Conservation (phyloP, 1,139 yeast genomes). For the Pichia sp. region DNA sequence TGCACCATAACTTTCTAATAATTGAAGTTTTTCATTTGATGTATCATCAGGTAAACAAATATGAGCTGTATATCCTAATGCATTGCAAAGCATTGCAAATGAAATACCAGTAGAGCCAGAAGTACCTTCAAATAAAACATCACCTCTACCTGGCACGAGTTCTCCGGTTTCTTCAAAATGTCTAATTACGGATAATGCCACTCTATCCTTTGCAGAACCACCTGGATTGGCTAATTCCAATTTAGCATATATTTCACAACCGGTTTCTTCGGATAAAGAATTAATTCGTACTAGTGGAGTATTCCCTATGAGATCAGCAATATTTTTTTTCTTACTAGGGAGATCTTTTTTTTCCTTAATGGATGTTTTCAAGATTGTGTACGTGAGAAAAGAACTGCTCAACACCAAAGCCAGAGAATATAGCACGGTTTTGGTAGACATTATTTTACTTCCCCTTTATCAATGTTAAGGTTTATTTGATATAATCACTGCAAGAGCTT, state of each 20-base stretch:
- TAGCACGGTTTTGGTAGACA: background rate
- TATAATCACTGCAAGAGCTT: no score
- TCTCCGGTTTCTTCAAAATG: slow-evolving; percentile 58
- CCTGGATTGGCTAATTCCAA: slow-evolving; percentile 86
- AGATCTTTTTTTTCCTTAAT: background rate
- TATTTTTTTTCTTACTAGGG: slow-evolving; percentile 7
- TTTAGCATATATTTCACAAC: slow-evolving; percentile 81
- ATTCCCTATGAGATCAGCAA: slow-evolving; percentile 73
- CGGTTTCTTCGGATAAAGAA: slow-evolving; percentile 69
- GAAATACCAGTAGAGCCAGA: slow-evolving; percentile 96
- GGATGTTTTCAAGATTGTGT: background rate
- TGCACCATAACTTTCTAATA: slow-evolving; percentile 74
- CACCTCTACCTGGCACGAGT: slow-evolving; percentile 52
- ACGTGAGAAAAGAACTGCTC: slow-evolving; percentile 7
- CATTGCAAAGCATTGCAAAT: slow-evolving; percentile 78
- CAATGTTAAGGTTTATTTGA: no score
- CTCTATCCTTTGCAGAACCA: slow-evolving; percentile 93
- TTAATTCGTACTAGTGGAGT: slow-evolving; percentile 79
- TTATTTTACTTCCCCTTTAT: background rate
- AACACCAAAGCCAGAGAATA: background rate
- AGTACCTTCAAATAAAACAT: slow-evolving; percentile 85
- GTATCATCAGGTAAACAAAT: slow-evolving; percentile 96
- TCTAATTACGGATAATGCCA: slow-evolving; percentile 76
- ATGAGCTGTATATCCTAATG: slow-evolving; percentile 83
- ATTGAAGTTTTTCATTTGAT: slow-evolving; percentile 68